Conservation (phyloP, 345 rosid genomes). For the Syzygium oleosum region DNA sequence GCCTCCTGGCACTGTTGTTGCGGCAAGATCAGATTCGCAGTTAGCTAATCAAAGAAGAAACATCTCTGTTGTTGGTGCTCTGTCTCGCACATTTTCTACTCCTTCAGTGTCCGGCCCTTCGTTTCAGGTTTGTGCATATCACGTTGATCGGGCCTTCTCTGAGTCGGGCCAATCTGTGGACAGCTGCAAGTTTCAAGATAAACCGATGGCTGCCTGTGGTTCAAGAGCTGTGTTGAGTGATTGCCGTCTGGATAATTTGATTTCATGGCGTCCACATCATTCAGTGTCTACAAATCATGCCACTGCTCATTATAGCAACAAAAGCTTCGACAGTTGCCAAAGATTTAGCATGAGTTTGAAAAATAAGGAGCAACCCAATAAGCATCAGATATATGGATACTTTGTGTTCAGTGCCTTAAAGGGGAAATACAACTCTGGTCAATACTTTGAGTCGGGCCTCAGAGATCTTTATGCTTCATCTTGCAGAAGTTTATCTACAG, state of each 20-base stretch:
- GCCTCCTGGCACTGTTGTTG: slow-evolving; percentile 32
- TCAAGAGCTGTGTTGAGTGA: slow-evolving; percentile 32
- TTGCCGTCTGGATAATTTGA: slow-evolving; percentile 16
- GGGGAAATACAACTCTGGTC: slow-evolving; percentile 31
- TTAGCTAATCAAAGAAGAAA: slow-evolving; percentile 48
- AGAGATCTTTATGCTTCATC: slow-evolving; percentile 50
- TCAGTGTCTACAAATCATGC: slow-evolving; percentile 9
- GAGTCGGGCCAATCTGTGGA: slow-evolving; percentile 20
- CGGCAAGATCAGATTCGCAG: slow-evolving; percentile 48
- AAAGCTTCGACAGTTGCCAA: slow-evolving; percentile 19
- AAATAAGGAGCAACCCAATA: slow-evolving; percentile 28
- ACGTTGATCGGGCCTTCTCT: slow-evolving; percentile 51
- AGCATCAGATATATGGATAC: slow-evolving; percentile 39
- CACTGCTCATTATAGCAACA: slow-evolving; percentile 17
- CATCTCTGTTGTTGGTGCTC: slow-evolving; percentile 70
- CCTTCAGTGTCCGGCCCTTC: slow-evolving; percentile 92
- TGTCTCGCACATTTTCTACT: slow-evolving; percentile 67
- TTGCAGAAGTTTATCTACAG: slow-evolving; percentile 35
- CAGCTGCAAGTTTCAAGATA: slow-evolving; percentile 15
- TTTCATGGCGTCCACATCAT: slow-evolving; percentile 20
- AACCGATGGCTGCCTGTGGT: slow-evolving; percentile 47
- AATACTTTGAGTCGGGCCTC: slow-evolving; percentile 24
- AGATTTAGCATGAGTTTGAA: slow-evolving; percentile 59
- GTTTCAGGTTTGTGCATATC: slow-evolving; percentile 84
- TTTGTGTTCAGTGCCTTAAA: slow-evolving; percentile 39